phyloP scores from a whole-genome alignment of 2,329 filamentous ascomycete species.

The Bipolaris oryzae region DNA sequence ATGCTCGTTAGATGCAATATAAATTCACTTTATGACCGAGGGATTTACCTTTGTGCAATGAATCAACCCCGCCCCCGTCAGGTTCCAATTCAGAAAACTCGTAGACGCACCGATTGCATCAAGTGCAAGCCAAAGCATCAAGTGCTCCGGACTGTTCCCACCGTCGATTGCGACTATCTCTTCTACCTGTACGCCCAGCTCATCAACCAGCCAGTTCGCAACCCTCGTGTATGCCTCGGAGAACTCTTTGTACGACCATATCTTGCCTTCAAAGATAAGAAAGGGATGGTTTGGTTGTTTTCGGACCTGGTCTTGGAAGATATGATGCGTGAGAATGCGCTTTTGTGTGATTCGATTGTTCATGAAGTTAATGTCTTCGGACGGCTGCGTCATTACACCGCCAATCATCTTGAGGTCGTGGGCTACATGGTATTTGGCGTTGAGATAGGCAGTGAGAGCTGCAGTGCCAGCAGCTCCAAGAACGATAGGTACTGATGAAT shows the following conservation, averaged over 20 bases:
- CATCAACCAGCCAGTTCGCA: conserved; percentile 47
- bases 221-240: conserved; percentile 34
- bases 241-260: conserved; percentile 44
- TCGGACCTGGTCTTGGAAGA: conserved; percentile 47
- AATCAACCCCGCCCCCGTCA: conserved; percentile 43
- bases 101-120: conserved; percentile 43
- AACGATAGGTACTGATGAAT: conserved; percentile 32
- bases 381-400: conserved; percentile 24
- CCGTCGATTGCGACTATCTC: conserved; percentile 48
- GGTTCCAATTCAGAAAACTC: conserved; percentile 47
- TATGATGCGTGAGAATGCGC: conserved; percentile 37
- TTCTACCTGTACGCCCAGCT: conserved; percentile 37
- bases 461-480: conserved; percentile 36
- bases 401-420: conserved; percentile 33
- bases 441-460: conserved; percentile 44
- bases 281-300: conserved; percentile 40
- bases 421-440: conserved; percentile 44
- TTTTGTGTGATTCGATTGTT: conserved; percentile 24
- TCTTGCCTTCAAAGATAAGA: conserved; percentile 45
- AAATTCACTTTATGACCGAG: neutral
- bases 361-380: conserved; percentile 28
- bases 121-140: conserved; percentile 48
- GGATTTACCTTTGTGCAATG: conserved; percentile 47
- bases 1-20: conserved; percentile 54
- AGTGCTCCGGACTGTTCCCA: conserved; percentile 44